Evolutionary conservation across 202 grass and related monocot species (phyloP).

Genomic region (Panicum hallii): DNA sequence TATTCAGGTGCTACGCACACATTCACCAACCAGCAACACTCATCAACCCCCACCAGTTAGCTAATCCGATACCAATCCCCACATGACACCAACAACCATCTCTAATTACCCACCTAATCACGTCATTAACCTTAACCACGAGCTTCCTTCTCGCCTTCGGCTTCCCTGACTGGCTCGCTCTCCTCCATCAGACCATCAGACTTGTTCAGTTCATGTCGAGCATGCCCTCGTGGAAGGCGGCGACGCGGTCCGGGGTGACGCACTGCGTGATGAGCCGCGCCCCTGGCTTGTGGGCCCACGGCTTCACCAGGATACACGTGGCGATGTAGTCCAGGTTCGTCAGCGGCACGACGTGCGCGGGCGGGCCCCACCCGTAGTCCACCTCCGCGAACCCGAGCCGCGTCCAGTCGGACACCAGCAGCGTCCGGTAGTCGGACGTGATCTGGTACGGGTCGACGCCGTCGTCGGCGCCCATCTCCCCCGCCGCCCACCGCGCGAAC

Average conservation of each 20-base stretch:
- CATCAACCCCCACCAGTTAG: slow-evolving; percentile 11
- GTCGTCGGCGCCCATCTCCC: slow-evolving; percentile 42
- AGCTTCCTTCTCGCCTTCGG: background rate
- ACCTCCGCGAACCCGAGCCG: slow-evolving; percentile 87
- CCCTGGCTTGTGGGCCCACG: slow-evolving; percentile 76
- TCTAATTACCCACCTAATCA: slow-evolving; percentile 27
- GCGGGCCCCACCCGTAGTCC: slow-evolving; percentile 90
- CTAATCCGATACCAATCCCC: slow-evolving; percentile 6
- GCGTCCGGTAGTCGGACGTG: slow-evolving; percentile 77
- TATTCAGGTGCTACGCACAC: slow-evolving; percentile 18
- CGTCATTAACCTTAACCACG: slow-evolving; percentile 6
- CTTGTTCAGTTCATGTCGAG: slow-evolving; percentile 56
- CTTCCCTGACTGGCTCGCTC: slow-evolving; percentile 7
- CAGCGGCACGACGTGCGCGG: slow-evolving; percentile 83
- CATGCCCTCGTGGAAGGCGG: slow-evolving; percentile 76
- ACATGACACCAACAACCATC: background rate
- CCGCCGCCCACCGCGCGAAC: slow-evolving; percentile 67
- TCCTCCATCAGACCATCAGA: background rate
- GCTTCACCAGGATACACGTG: slow-evolving; percentile 93
- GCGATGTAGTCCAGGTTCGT: slow-evolving; percentile 95
- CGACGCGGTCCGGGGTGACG: slow-evolving; percentile 64
- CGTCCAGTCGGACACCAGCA: slow-evolving; percentile 95
- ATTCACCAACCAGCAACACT: background rate
- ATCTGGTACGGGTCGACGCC: slow-evolving; percentile 82
- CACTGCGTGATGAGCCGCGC: slow-evolving; percentile 91